Percentiles rank a stretch among this genome's conserved stretches.
Evolutionary conservation across 208 protist species (phyloP).

Genomic region (Tritrichomonas musculus): DNA sequence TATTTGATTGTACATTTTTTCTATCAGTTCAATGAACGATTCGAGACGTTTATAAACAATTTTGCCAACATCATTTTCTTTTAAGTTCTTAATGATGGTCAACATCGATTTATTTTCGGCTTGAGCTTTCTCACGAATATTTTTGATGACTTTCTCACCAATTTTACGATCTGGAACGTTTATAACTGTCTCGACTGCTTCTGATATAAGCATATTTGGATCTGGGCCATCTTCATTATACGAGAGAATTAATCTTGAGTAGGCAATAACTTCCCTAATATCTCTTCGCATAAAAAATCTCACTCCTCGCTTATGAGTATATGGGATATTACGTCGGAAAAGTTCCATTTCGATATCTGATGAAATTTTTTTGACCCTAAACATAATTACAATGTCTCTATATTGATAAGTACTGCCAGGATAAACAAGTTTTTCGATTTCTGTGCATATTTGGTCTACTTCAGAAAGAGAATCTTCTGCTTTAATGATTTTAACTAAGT

Average conservation of each 20-base stretch:
- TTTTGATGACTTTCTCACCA: neutral
- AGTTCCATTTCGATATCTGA: slow-evolving; percentile 12
- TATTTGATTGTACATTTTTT: neutral
- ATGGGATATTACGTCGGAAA: slow-evolving; percentile 11
- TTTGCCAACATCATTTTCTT: neutral
- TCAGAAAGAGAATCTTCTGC: neutral
- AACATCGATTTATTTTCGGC: neutral
- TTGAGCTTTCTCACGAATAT: neutral
- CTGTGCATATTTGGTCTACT: neutral
- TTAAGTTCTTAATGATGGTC: neutral
- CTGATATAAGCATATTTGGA: neutral
- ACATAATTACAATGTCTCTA: slow-evolving; percentile 14
- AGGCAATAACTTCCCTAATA: neutral
- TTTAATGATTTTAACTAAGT: neutral
- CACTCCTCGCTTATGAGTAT: neutral
- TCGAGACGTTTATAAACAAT: neutral
- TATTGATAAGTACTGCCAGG: neutral
- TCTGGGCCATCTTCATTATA: neutral
- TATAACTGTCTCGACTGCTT: neutral
- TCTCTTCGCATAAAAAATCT: neutral
- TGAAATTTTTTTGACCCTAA: neutral
- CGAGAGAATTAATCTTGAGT: neutral
- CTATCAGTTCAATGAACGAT: neutral
- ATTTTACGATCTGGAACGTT: neutral
- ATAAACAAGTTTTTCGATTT: slow-evolving; percentile 29